Evolutionary conservation across 495 filamentous ascomycete species (phyloP).

Genomic region (Lasiosphaeria miniovina): DNA sequence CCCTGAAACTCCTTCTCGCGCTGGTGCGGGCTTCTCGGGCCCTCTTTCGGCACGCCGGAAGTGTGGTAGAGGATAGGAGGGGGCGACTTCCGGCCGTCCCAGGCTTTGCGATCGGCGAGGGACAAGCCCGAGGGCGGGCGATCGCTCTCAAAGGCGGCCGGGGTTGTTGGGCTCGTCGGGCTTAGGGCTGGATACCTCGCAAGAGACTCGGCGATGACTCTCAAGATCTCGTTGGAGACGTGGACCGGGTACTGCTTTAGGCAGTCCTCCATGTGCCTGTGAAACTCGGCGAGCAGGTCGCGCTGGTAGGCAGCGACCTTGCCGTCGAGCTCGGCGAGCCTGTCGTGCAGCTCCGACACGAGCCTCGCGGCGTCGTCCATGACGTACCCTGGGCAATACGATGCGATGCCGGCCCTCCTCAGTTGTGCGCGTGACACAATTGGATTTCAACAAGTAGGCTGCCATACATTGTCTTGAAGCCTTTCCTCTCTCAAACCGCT

Average conservation of each 20-base stretch:
- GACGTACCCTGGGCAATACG: not conserved
- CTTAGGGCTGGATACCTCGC: constrained; percentile 38
- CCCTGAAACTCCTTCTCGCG: constrained; percentile 58
- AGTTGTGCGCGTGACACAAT: constrained; percentile 24
- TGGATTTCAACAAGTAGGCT: constrained; percentile 15
- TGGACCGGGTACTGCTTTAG: constrained; percentile 43
- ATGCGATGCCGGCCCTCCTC: constrained; percentile 12
- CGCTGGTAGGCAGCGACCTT: constrained; percentile 49
- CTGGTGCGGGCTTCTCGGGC: constrained; percentile 43
- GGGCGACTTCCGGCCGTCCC: constrained; percentile 38
- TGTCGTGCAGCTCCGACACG: constrained; percentile 46
- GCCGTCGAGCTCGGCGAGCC: constrained; percentile 49
- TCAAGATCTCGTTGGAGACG: constrained; percentile 43
- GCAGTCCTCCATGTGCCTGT: constrained; percentile 43
- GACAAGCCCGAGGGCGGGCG: constrained; percentile 15
- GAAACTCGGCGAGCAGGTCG: constrained; percentile 49
- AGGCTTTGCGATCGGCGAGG: constrained; percentile 23
- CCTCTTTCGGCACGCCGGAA: constrained; percentile 34
- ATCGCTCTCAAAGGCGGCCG: constrained; percentile 12
- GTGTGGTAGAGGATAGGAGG: constrained; percentile 42
- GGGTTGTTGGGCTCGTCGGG: constrained; percentile 15
- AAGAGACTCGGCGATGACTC: constrained; percentile 43
- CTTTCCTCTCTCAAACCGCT: not conserved
- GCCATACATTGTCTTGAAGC: constrained; percentile 16
- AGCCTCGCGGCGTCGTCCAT: constrained; percentile 51